Percentiles rank a stretch among this genome's conserved stretches.
Evolutionary conservation across 2,329 filamentous ascomycete species (phyloP).

Genomic region (Calonectria pseudoturangicola): DNA sequence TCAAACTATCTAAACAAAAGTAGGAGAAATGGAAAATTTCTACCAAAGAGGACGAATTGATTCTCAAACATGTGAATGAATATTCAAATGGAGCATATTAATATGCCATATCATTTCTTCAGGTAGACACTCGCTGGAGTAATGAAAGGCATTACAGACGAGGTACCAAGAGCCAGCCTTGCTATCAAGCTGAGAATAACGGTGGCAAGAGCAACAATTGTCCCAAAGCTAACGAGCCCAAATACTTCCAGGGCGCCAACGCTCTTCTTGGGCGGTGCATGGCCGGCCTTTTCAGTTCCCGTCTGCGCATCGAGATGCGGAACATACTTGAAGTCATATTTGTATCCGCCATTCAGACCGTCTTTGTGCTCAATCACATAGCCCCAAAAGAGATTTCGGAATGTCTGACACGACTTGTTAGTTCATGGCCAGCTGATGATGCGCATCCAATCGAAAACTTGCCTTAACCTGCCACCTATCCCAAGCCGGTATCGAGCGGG

Average conservation of each 20-base stretch:
- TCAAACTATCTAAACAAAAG: no score
- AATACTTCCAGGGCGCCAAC: slow-evolving; percentile 10
- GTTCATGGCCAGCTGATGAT: no score
- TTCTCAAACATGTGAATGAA: no score
- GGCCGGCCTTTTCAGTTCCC: slow-evolving; percentile 11
- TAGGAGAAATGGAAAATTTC: no score
- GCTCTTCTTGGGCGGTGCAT: not conserved
- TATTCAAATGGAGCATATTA: no score
- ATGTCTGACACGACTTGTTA: not conserved
- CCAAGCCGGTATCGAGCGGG: slow-evolving; percentile 11
- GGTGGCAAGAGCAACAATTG: not conserved
- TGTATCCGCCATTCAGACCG: slow-evolving; percentile 25
- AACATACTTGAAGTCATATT: slow-evolving; percentile 33
- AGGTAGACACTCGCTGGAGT: no score
- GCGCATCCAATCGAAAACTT: not conserved
- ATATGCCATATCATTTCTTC: no score
- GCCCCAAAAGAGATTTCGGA: slow-evolving; percentile 18
- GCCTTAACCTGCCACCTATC: slow-evolving; percentile 32
- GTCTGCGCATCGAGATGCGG: slow-evolving; percentile 15
- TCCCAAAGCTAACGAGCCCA: slow-evolving; percentile 10
- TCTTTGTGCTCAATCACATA: slow-evolving; percentile 29
- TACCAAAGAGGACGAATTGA: no score
- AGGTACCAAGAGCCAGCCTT: not conserved
- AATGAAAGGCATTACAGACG: no score
- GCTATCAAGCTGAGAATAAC: not conserved